A percentile compares a stretch with the other conserved stretches of the same genome.
Evolutionary conservation across 2,329 filamentous ascomycete genomes (phyloP).

Genomic region (Claviceps purpurea): DNA sequence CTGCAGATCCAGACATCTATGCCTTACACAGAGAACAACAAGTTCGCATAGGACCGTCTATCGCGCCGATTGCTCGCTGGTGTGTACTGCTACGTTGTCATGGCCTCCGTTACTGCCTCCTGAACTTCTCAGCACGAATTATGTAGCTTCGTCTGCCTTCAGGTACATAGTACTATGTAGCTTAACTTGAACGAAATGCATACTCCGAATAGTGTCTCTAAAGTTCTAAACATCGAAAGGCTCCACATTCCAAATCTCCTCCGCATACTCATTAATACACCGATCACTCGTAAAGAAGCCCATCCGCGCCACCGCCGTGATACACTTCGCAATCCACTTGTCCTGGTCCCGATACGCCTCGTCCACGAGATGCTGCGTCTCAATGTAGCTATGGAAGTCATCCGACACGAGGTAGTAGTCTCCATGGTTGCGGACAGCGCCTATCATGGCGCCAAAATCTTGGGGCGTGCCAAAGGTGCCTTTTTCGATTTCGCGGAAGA

Average conservation of each 20-base stretch:
- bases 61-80: no score
- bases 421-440: conserved; percentile 79
- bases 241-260: conserved; percentile 94
- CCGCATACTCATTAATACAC: conserved; percentile 94
- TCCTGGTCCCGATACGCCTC: conserved; percentile 86
- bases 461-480: conserved; percentile 69
- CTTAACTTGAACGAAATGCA: no score
- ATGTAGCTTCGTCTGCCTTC: no score
- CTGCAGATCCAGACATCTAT: no score
- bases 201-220: conserved; percentile 10
- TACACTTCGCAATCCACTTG: conserved; percentile 82
- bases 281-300: conserved; percentile 94
- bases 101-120: no score
- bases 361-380: conserved; percentile 84
- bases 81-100: no score
- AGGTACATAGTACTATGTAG: no score
- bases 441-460: conserved; percentile 71
- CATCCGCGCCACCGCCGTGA: conserved; percentile 82
- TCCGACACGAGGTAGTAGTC: conserved; percentile 98
- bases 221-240: conserved; percentile 39
- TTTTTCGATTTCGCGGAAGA: conserved; percentile 71
- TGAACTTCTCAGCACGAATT: no score
- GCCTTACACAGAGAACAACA: no score
- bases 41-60: no score
- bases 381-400: conserved; percentile 89